A percentile compares a stretch with the other conserved stretches of the same genome.
Conservation (phyloP, 257 asterid species). For the Plantago elongata region DNA sequence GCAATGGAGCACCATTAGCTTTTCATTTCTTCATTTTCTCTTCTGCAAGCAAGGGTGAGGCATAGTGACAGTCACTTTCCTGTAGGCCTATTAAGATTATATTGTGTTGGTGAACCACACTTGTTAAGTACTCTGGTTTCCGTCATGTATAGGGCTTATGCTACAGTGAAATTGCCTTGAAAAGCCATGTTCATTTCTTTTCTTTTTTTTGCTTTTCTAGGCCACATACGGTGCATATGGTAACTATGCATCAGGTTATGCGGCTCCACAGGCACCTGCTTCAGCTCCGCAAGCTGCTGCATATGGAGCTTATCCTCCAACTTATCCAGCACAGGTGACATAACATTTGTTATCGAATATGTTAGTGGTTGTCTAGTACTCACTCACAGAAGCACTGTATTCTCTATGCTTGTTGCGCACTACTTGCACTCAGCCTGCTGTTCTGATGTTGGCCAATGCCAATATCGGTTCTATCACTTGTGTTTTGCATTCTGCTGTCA, state of each 20-base stretch:
- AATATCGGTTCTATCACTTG: too few relatives aligned
- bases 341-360: neutral
- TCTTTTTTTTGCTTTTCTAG: constrained; percentile 26
- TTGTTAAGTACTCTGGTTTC: neutral
- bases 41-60: too few relatives aligned
- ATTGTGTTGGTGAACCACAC: neutral
- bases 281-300: constrained; percentile 70
- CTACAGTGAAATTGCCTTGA: constrained; percentile 1
- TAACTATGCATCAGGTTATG: constrained; percentile 57
- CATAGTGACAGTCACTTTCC: too few relatives aligned
- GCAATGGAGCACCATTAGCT: too few relatives aligned
- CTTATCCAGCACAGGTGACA: constrained; percentile 76
- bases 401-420: too few relatives aligned
- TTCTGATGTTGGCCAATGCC: too few relatives aligned
- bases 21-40: too few relatives aligned
- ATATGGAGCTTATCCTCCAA: constrained; percentile 77
- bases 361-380: neutral
- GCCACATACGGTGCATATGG: constrained; percentile 70
- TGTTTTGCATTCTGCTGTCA: too few relatives aligned
- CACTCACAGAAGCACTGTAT: too few relatives aligned
- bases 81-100: too few relatives aligned
- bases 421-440: too few relatives aligned
- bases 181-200: neutral
- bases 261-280: constrained; percentile 59
- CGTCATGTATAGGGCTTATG: neutral